Base-by-base conservation (phyloP, 2,329 filamentous ascomycete species). In the Xylaria sp. region DNA sequence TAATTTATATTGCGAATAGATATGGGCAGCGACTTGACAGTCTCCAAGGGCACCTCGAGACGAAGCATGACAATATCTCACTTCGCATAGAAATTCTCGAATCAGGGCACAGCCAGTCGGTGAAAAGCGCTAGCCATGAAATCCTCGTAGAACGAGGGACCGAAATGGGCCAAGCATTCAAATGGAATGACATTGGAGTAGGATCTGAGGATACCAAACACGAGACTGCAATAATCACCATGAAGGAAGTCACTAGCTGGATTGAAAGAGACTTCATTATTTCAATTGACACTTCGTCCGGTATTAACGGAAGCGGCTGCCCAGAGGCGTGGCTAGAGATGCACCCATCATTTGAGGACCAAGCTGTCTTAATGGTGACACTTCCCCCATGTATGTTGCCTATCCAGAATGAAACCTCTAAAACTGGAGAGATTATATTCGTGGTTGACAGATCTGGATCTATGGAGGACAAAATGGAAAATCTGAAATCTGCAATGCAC, bases 401-500 rank as follows among this genome's bases (percentile, higher is more conserved):
- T 4, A 23, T 40, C 53, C 32, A 67, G n/a, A 37, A 53, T 50
- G 44, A 37, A 37, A 50, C 42, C 27, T 18, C 47, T 2, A 51
- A 57, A 44, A 35, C 27, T 29, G 68, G 71, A 37, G 71, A 73
- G 47, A 60, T 73, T 8, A 10, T 73, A 18, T 69, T 73, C 42
- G 51, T 72, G 18, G 66, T 50, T 54, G 78, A 76, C 62, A 79
- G 75, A 77, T 81, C 76, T 72, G 77, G 75, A 74, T 81, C 80
- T 44, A 86, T 86, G 81, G 4, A 47, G 3, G 75, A 76, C 42
- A 86, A 85, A 54, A 88, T 88, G 6, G 64, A 60, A 1, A 80
- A 85, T 0, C 79, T 87, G 4, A 78, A 81, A 53, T 79, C 83
- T 10, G 86, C 87, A 3, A 79, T 90, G 68, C 82, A 81, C 27